phyloP scores from a whole-genome alignment of 2,329 filamentous ascomycete genomes.

The Pezizomycotina sp. region DNA sequence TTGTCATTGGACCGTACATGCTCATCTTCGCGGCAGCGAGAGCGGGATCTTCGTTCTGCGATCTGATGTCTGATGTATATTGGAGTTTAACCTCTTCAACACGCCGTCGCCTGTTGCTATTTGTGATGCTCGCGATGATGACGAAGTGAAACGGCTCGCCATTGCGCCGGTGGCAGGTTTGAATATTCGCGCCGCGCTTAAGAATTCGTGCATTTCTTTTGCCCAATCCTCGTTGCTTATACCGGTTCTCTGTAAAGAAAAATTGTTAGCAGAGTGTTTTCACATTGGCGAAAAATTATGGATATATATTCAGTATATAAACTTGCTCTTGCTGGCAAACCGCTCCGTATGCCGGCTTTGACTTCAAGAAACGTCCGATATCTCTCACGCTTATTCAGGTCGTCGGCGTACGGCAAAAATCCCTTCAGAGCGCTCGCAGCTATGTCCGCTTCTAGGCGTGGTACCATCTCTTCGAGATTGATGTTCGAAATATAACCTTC shows the following conservation, averaged over 20 bases:
- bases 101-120: slow-evolving; percentile 24
- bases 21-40: slow-evolving; percentile 74
- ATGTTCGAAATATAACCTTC: slow-evolving; percentile 45
- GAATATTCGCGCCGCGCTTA: slow-evolving; percentile 60
- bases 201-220: slow-evolving; percentile 64
- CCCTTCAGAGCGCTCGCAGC: slow-evolving; percentile 36
- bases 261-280: neutral
- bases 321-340: slow-evolving; percentile 39
- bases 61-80: slow-evolving; percentile 30
- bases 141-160: slow-evolving; percentile 79
- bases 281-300: too few species aligned
- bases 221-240: slow-evolving; percentile 55
- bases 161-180: slow-evolving; percentile 82
- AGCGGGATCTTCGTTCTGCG: slow-evolving; percentile 55
- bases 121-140: slow-evolving; percentile 35
- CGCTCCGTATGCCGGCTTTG: slow-evolving; percentile 45
- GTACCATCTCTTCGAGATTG: slow-evolving; percentile 36
- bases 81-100: slow-evolving; percentile 12
- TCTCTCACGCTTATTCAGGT: slow-evolving; percentile 59
- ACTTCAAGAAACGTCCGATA: slow-evolving; percentile 71
- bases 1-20: slow-evolving; percentile 84
- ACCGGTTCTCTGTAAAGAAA: slow-evolving; percentile 28
- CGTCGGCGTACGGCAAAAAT: slow-evolving; percentile 71
- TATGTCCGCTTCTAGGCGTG: slow-evolving; percentile 30
- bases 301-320: neutral